Base-by-base conservation (phyloP, 2,329 filamentous ascomycete species). In the Penicillium sp. region DNA sequence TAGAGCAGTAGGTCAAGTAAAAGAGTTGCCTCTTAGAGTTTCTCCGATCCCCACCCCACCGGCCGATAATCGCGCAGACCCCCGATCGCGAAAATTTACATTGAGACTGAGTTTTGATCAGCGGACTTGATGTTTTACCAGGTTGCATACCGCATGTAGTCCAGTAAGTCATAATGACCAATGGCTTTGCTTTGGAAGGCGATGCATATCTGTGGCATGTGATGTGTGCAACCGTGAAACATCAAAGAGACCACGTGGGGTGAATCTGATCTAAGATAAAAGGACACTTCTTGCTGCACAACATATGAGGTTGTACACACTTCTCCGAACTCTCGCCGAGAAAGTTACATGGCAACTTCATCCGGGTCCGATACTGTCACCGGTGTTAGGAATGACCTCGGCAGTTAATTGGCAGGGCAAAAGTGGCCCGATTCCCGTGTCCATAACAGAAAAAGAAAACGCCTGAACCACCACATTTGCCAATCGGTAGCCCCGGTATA, bases 1-100 rank as follows among this genome's bases (percentile, higher is more conserved):
- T 43, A 54, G 48, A 59, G 49, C 40, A 59, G 57, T 47, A 59
- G 49, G 57, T 59, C 57, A 37, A 42, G 41, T 48, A 35, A 37
- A 29, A 43, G 49, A 53, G 27, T 47, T 54, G 42, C 54, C 53
- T 51, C 33, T 23, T 45, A 53, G 51, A 51, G 53, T 56, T 56
- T 52, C n/a, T 33, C 20, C 49, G 49, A 25, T 26, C 43, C 23
- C 41, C 47, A 33, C 53, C 47, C 55, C 58, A 53, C 55, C 40
- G 9, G 18, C 23, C 46, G 53, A 54, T 58, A 56, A 49, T 58
- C 58, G 55, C 55, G 49, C 57, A 57, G 49, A 51, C 33, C 33
- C 26, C 45, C 29, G 23, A 40, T 49, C 53, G 49, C 23, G 48
- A 55, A 56, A 58, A 55, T 45, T 56, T 41, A 9, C 4, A 18